A percentile compares a stretch with the other conserved stretches of the same genome.
phyloP scores from a whole-genome alignment of 768 basidiomycete genomes.

The Holtermanniella nyarrowii region DNA sequence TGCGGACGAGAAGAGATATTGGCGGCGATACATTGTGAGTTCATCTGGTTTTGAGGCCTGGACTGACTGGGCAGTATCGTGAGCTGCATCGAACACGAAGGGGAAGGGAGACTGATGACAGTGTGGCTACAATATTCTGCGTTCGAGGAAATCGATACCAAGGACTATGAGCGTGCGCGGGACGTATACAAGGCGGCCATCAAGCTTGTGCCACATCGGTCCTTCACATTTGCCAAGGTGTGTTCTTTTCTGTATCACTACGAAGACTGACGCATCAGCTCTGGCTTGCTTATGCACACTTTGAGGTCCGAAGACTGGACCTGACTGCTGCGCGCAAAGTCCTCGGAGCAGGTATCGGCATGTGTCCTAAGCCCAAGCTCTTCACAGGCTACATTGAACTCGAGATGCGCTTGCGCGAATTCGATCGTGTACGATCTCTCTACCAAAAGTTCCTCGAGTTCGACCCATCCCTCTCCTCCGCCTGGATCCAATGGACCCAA shows the following conservation, averaged over 20 bases:
- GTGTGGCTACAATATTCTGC: constrained; percentile 90
- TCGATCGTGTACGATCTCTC: constrained; percentile 78
- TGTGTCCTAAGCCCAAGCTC: constrained; percentile 89
- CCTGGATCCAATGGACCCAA: constrained; percentile 94
- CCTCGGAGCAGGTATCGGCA: constrained; percentile 79
- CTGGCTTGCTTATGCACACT: constrained; percentile 85
- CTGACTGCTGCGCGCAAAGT: constrained; percentile 76
- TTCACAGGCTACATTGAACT: constrained; percentile 95
- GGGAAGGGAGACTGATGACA: neutral
- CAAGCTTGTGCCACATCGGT: constrained; percentile 83
- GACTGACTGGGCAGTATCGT: constrained; percentile 1
- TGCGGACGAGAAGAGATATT: constrained; percentile 69
- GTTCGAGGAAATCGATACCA: constrained; percentile 92
- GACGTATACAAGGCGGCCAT: constrained; percentile 88
- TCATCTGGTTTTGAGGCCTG: neutral
- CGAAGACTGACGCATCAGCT: constrained; percentile 42
- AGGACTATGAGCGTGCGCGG: constrained; percentile 76
- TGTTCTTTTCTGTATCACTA: neutral
- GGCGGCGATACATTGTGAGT: constrained; percentile 45
- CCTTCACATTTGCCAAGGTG: constrained; percentile 88
- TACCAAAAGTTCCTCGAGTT: constrained; percentile 93
- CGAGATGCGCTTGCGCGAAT: constrained; percentile 79
- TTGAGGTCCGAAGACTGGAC: constrained; percentile 76
- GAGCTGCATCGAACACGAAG: neutral
- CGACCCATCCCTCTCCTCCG: constrained; percentile 79